These are phyloP conservation scores for Moricandia arvensis DNA, from an alignment of 345 rosid genomes.

Conservation along the genomic window DNA sequence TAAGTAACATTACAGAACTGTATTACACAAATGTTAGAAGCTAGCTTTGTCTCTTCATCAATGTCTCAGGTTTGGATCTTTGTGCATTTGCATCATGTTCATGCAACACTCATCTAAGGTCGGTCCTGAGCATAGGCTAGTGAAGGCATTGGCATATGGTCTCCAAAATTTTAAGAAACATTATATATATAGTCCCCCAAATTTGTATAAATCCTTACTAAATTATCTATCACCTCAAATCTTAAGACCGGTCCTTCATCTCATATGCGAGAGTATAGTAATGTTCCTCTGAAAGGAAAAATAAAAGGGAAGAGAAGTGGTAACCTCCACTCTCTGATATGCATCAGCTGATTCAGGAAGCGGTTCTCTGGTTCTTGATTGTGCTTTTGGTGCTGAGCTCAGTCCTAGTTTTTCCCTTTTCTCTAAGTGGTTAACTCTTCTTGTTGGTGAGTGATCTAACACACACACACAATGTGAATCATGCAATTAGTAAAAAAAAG, in stretches of 20 bases:
- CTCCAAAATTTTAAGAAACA: no score
- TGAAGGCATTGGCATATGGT: not conserved
- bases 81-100: slow-evolving; percentile 6
- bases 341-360: slow-evolving; percentile 62
- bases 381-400: slow-evolving; percentile 51
- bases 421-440: slow-evolving; percentile 63
- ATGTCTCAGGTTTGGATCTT: slow-evolving; percentile 1
- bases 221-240: no score
- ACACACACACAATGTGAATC: not conserved
- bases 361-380: slow-evolving; percentile 40
- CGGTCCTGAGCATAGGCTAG: not conserved
- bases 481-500: not conserved
- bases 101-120: not conserved
- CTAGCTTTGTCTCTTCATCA: not conserved
- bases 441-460: slow-evolving; percentile 57
- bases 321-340: slow-evolving; percentile 80
- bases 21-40: not conserved
- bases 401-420: slow-evolving; percentile 85
- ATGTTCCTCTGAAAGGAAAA: not conserved
- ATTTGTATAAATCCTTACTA: no score
- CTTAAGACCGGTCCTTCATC: no score
- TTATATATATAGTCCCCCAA: not conserved
- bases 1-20: slow-evolving; percentile 10
- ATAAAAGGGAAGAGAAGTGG: not conserved
- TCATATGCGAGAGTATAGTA: not conserved